Base-by-base conservation (phyloP, 768 basidiomycete species). In the Podaxis rugospora region DNA sequence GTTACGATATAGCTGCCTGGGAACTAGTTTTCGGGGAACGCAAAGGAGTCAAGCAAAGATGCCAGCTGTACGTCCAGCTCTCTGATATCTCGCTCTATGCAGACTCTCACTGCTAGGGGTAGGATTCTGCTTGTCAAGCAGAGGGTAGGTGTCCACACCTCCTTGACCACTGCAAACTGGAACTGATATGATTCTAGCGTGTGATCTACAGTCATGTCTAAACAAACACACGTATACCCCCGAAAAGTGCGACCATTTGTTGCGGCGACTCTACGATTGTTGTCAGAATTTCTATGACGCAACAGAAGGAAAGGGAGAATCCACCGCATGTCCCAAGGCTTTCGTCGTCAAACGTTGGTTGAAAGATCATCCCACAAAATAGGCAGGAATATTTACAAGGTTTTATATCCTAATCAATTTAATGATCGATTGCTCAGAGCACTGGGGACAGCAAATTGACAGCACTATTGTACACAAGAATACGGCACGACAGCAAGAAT, bases 141-240 rank as follows among this genome's bases (percentile, higher is more conserved):
- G 68, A 72, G 69, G 72, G 72, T 72, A 39, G 4, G 62, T 27
- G 16, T n/a, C 32, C 36, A 10, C 16, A 13, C 32, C 32, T 32
- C 7, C 7, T 32, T 11, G 23, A 28, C 51, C 21, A n/a, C 59
- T 13, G 11, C 18, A 10, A 16, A 21, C 3, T 27, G 2, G 27
- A 5, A 18, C 25, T 61, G 2, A 16, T 35, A 50, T 6, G 5
- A 42, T 37, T 18, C 16, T 65, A 90, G 89, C 89, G 0, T 90
- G 89, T 66, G 70, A 75, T 21, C 73, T 90, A 2, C 89, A 90
- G 47, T 59, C 74, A 1, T 91, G 89, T 67, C 75, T 90, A 32
- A 78, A 78, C 55, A 84, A 80, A 62, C 80, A 90, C 69, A 87
- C 84, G 0, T 90, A 88, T 66, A 66, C 64, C 2, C 88, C 86